These are phyloP conservation scores for Cercospora sojina DNA, from an alignment of 2,329 filamentous ascomycete genomes.

Conservation along the genomic window DNA sequence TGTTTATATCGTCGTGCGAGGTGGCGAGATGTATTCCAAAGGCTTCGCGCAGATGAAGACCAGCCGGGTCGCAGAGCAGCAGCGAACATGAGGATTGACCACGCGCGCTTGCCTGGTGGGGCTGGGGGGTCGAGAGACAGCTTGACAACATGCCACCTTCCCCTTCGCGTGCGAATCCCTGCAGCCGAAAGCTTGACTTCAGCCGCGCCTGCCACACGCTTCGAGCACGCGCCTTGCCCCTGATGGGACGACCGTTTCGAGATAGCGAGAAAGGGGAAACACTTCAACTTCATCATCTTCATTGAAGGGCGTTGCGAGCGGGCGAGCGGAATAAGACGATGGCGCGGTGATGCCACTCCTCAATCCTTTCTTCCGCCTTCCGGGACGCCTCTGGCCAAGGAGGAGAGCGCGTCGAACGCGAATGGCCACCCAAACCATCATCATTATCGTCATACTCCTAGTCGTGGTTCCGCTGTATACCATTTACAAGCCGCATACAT, in stretches of 20 bases:
- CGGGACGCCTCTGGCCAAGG: conserved; percentile 34
- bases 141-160: conserved; percentile 6
- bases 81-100: conserved; percentile 17
- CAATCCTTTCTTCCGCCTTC: conserved; percentile 36
- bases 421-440: conserved; percentile 33
- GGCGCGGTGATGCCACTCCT: conserved; percentile 35
- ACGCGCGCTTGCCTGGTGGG: conserved; percentile 1
- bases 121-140: not conserved
- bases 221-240: not conserved
- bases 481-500: conserved; percentile 77
- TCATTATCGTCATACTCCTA: conserved; percentile 30
- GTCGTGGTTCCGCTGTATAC: conserved; percentile 57
- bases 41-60: not conserved
- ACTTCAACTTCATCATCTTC: not conserved
- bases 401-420: conserved; percentile 34
- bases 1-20: not conserved
- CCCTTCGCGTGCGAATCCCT: conserved; percentile 7
- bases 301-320: not conserved
- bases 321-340: conserved; percentile 1
- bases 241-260: conserved; percentile 7
- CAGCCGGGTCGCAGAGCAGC: conserved; percentile 6
- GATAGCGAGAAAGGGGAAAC: not conserved
- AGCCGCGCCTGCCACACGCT: not conserved
- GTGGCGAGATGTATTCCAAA: not conserved
- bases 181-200: conserved; percentile 9